A percentile compares a stretch with the other conserved stretches of the same genome.
Evolutionary conservation across 2,329 filamentous ascomycete genomes (phyloP).

Genomic region (Monosporascus sp.): DNA sequence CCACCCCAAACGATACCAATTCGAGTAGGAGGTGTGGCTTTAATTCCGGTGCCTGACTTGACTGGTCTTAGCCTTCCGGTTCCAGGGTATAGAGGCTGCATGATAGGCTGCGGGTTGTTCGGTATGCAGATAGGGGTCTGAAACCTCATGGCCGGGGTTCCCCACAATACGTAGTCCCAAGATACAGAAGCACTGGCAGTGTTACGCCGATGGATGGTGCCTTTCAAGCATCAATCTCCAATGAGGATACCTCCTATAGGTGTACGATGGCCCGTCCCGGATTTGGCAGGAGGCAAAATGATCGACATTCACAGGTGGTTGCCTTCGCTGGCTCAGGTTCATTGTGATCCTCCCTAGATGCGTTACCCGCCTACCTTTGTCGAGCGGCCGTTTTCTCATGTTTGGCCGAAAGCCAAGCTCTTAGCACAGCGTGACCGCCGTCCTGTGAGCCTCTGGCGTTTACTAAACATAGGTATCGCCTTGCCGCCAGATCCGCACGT

Average conservation of each 20-base stretch:
- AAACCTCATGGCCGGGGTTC: background rate
- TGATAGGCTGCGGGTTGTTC: background rate
- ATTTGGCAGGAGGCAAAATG: background rate
- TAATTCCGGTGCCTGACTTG: conserved; percentile 9
- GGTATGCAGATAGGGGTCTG: background rate
- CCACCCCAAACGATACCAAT: conserved; percentile 22
- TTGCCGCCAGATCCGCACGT: background rate
- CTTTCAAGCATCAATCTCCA: conserved; percentile 11
- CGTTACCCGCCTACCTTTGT: background rate
- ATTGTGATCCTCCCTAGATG: background rate
- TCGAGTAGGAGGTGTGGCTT: conserved; percentile 20
- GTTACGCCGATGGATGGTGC: conserved; percentile 16
- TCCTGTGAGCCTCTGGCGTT: background rate
- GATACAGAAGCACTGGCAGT: conserved; percentile 7
- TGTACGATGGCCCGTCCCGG: background rate
- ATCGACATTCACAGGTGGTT: background rate
- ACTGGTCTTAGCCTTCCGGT: conserved; percentile 3
- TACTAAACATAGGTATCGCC: no score
- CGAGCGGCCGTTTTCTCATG: background rate
- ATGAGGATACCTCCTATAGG: background rate
- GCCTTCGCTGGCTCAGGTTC: background rate
- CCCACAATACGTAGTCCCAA: conserved; percentile 1
- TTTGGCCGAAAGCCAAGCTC: conserved; percentile 9
- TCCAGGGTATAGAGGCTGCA: conserved; percentile 1
- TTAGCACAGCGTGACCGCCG: conserved; percentile 6